Conservation (phyloP, 2,329 filamentous ascomycete genomes). For the Fusarium nelsonii region DNA sequence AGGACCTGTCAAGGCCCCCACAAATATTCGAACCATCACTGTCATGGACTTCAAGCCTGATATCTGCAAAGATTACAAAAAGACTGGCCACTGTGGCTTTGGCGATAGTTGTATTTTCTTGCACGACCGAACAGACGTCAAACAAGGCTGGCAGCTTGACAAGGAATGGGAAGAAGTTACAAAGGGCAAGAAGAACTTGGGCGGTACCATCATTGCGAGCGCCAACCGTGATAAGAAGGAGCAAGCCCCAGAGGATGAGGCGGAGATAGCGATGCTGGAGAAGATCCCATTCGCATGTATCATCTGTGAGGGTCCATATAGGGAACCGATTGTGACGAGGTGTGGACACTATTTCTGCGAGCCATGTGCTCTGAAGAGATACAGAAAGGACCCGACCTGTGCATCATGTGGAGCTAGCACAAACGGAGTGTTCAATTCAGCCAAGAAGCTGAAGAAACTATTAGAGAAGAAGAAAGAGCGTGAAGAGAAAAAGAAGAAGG, state of each 20-base stretch:
- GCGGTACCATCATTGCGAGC: conserved; percentile 72
- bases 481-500: conserved; percentile 68
- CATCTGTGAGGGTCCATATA: conserved; percentile 84
- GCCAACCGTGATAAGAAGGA: conserved; percentile 61
- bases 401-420: conserved; percentile 88
- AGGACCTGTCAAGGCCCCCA: conserved; percentile 87
- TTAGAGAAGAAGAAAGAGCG: conserved; percentile 78
- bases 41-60: conserved; percentile 92
- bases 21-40: conserved; percentile 91
- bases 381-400: conserved; percentile 87
- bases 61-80: conserved; percentile 89
- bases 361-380: conserved; percentile 85
- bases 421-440: conserved; percentile 88
- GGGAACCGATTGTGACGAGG: conserved; percentile 83
- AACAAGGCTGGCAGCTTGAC: conserved; percentile 96
- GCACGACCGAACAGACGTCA: conserved; percentile 82
- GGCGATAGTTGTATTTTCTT: conserved; percentile 75
- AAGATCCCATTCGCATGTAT: conserved; percentile 92
- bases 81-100: conserved; percentile 68
- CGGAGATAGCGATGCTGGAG: conserved; percentile 79
- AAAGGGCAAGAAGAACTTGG: conserved; percentile 74
- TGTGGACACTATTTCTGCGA: conserved; percentile 98
- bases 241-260: conserved; percentile 58
- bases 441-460: conserved; percentile 84
- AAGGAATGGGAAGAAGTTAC: conserved; percentile 90